phyloP scores from a whole-genome alignment of 345 rosid species.

The Arabis hirsuta region DNA sequence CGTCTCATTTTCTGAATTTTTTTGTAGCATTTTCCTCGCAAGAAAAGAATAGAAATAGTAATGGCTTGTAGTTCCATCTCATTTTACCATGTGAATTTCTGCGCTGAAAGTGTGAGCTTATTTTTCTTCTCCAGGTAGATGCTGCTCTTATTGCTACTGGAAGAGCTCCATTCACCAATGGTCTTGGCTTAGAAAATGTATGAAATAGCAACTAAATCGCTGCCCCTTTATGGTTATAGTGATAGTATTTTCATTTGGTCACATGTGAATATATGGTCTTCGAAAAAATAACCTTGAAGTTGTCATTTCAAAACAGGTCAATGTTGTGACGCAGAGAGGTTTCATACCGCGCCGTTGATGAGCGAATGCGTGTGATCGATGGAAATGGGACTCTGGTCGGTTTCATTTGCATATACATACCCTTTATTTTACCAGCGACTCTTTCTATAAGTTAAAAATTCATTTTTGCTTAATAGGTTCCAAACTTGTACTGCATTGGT shows the following conservation, averaged over 20 bases:
- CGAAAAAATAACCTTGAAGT: slow-evolving; percentile 24
- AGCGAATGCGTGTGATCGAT: slow-evolving; percentile 86
- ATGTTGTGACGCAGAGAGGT: slow-evolving; percentile 87
- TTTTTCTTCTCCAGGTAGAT: slow-evolving; percentile 67
- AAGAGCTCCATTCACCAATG: slow-evolving; percentile 96
- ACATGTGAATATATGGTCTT: slow-evolving; percentile 1
- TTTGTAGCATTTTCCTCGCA: background rate
- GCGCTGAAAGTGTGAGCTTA: slow-evolving; percentile 28
- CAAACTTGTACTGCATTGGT: slow-evolving; percentile 87
- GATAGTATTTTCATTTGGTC: slow-evolving; percentile 11
- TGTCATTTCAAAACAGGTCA: slow-evolving; percentile 58
- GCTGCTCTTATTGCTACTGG: slow-evolving; percentile 99
- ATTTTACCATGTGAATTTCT: slow-evolving; percentile 8
- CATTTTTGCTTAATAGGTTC: slow-evolving; percentile 59
- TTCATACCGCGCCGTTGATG: slow-evolving; percentile 94
- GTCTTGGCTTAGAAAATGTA: slow-evolving; percentile 97
- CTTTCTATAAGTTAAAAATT: slow-evolving; percentile 13
- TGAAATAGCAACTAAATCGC: slow-evolving; percentile 24
- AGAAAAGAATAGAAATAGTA: background rate
- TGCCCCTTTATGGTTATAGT: background rate
- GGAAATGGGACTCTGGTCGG: slow-evolving; percentile 76
- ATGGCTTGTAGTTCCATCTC: background rate
- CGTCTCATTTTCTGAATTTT: slow-evolving; percentile 7
- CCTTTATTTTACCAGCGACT: background rate
- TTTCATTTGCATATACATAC: slow-evolving; percentile 22